phyloP scores from a whole-genome alignment of 176 grass and related monocot species.

The Lolium multiflorum region DNA sequence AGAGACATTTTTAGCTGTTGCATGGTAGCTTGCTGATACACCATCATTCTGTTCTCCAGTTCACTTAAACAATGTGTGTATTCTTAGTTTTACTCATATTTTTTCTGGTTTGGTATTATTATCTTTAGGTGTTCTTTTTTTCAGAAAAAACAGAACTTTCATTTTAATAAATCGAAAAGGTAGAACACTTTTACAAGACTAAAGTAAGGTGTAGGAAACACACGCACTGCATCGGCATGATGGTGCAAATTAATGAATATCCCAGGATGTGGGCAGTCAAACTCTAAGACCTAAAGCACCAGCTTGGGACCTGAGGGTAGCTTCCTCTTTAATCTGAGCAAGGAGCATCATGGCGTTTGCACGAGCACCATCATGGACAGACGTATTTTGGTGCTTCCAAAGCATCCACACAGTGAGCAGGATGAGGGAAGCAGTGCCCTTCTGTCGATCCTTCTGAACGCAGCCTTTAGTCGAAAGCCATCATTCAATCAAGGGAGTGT shows the following conservation, averaged over 20 bases:
- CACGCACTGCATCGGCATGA: not conserved
- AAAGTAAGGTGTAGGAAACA: no score
- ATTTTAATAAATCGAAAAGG: not conserved
- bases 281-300: not conserved
- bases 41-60: constrained; percentile 19
- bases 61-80: not conserved
- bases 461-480: not conserved
- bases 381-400: not conserved
- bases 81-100: not conserved
- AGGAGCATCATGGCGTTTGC: not conserved
- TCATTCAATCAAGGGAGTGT: not conserved
- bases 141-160: not conserved
- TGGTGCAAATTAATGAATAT: not conserved
- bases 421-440: not conserved
- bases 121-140: not conserved
- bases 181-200: not conserved
- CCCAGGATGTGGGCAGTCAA: not conserved
- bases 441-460: not conserved
- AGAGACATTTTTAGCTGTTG: not conserved
- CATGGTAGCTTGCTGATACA: not conserved
- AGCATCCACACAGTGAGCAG: not conserved
- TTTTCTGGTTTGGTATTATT: not conserved
- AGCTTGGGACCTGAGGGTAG: not conserved
- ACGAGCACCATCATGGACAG: not conserved
- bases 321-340: not conserved